phyloP scores from a whole-genome alignment of 2,329 filamentous ascomycete genomes.

The Hypoxylon sp. region DNA sequence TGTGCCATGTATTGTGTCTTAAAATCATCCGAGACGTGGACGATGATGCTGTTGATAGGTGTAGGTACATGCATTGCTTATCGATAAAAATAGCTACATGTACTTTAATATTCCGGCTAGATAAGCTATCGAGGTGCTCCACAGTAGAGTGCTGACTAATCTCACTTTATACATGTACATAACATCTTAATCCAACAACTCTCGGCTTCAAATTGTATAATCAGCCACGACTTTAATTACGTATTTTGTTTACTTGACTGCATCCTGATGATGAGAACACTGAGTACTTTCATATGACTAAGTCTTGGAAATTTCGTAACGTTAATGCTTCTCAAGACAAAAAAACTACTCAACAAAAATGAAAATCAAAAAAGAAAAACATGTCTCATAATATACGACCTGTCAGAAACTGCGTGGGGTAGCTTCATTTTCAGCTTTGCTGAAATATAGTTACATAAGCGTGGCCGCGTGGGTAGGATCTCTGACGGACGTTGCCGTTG shows the following conservation, averaged over 20 bases:
- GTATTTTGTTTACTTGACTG: too few relatives aligned
- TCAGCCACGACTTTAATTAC: too few relatives aligned
- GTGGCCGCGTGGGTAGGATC: too few relatives aligned
- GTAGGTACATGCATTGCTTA: conserved; percentile 13
- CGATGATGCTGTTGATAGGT: conserved; percentile 3
- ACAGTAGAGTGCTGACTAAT: not conserved
- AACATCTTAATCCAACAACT: not conserved
- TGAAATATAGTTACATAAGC: too few relatives aligned
- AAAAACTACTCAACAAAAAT: too few relatives aligned
- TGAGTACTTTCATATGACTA: too few relatives aligned
- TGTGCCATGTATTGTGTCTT: not conserved
- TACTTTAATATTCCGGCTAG: not conserved
- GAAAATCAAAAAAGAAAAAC: not conserved
- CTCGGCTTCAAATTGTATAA: not conserved
- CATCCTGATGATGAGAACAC: too few relatives aligned
- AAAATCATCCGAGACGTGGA: conserved; percentile 7
- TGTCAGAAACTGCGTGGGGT: not conserved
- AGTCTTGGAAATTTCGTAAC: too few relatives aligned
- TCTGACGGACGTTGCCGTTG: not conserved
- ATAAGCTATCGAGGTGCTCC: not conserved
- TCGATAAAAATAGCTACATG: conserved; percentile 26
- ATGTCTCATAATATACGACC: not conserved
- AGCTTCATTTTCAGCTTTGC: not conserved
- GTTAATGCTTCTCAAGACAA: too few relatives aligned
- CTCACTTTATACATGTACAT: not conserved